Evolutionary conservation across 768 basidiomycete species (phyloP).

Genomic region (Podaxis carcinomalis): DNA sequence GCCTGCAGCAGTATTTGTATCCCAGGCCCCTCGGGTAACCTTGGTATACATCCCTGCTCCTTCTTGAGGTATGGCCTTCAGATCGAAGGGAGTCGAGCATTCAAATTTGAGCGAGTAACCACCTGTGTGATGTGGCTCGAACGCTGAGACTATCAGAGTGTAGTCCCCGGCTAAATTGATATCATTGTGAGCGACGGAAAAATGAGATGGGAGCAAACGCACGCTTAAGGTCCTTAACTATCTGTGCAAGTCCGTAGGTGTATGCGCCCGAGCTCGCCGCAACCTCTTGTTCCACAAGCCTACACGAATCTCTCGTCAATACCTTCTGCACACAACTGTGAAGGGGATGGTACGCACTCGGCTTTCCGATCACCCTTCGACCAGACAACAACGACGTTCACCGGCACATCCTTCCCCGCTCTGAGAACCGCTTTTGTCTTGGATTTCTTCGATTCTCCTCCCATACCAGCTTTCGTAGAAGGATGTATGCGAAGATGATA

Average conservation of each 20-base stretch:
- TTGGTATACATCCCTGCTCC: slow-evolving; percentile 89
- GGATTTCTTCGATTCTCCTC: slow-evolving; percentile 13
- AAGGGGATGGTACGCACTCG: slow-evolving; percentile 48
- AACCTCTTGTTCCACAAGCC: slow-evolving; percentile 64
- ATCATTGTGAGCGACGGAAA: not conserved
- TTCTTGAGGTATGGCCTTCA: slow-evolving; percentile 72
- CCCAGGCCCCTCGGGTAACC: slow-evolving; percentile 68
- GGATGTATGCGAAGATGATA: slow-evolving; percentile 64
- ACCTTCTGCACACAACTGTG: no score
- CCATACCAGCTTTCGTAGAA: slow-evolving; percentile 13
- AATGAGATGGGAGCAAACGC: slow-evolving; percentile 11
- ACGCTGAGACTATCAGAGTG: slow-evolving; percentile 81
- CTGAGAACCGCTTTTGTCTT: slow-evolving; percentile 47
- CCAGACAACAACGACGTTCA: slow-evolving; percentile 74
- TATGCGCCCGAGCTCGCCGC: slow-evolving; percentile 77
- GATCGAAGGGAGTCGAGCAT: slow-evolving; percentile 54
- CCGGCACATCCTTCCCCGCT: slow-evolving; percentile 60
- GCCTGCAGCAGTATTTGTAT: slow-evolving; percentile 53
- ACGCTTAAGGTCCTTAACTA: slow-evolving; percentile 53
- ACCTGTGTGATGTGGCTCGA: slow-evolving; percentile 69
- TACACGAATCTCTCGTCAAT: slow-evolving; percentile 16
- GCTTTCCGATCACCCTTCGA: slow-evolving; percentile 68
- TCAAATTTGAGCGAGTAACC: slow-evolving; percentile 62
- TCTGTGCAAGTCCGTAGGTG: slow-evolving; percentile 66
- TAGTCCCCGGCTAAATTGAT: slow-evolving; percentile 65